These are phyloP conservation scores for Ustilago hordei DNA, from an alignment of 1,284 basidiomycete species.

Conservation along the genomic window DNA sequence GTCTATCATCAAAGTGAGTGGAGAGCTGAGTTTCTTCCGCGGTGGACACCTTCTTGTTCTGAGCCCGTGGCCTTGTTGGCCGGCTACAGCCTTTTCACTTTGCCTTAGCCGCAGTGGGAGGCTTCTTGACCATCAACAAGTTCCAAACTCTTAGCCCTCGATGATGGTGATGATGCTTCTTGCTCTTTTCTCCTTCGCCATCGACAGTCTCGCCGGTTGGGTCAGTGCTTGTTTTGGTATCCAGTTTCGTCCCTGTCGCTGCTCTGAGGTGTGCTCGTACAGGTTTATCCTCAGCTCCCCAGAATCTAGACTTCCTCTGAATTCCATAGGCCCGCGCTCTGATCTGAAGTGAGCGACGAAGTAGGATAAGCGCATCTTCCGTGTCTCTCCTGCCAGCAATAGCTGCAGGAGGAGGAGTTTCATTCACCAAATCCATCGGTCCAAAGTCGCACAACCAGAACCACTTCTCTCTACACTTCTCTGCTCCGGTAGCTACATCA, in stretches of 20 bases:
- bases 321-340: slow-evolving; percentile 38
- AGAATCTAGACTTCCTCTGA: slow-evolving; percentile 29
- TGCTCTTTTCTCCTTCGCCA: background rate
- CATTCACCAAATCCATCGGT: slow-evolving; percentile 47
- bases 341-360: slow-evolving; percentile 36
- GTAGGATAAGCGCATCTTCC: slow-evolving; percentile 28
- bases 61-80: background rate
- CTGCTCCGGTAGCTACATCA: slow-evolving; percentile 18
- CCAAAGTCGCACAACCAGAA: slow-evolving; percentile 41
- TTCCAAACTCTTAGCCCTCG: slow-evolving; percentile 40
- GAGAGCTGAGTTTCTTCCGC: background rate
- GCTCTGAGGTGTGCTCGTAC: slow-evolving; percentile 23
- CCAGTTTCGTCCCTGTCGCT: slow-evolving; percentile 1
- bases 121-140: slow-evolving; percentile 35
- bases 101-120: slow-evolving; percentile 1
- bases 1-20: background rate
- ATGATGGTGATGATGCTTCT: slow-evolving; percentile 26
- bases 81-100: slow-evolving; percentile 5
- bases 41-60: background rate
- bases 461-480: slow-evolving; percentile 38
- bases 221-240: slow-evolving; percentile 19
- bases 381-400: slow-evolving; percentile 61
- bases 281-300: slow-evolving; percentile 34
- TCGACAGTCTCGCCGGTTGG: slow-evolving; percentile 12
- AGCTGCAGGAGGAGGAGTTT: slow-evolving; percentile 60